A percentile compares a stretch with the other conserved stretches of the same genome.
These are phyloP conservation scores for Taphrina betulina DNA, from an alignment of 1,139 yeast genomes.

Conservation along the genomic window DNA sequence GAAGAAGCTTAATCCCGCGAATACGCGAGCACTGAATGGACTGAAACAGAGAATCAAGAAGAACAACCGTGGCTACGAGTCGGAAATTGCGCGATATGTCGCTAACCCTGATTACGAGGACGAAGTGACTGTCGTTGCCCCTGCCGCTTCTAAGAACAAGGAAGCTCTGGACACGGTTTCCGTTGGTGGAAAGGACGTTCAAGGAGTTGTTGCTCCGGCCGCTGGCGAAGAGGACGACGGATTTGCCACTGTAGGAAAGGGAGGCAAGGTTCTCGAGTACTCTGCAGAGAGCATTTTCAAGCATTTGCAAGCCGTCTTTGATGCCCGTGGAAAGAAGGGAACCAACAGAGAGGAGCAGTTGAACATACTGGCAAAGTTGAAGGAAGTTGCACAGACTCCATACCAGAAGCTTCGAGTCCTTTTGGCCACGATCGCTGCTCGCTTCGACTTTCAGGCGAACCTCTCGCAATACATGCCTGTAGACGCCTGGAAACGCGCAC, in stretches of 20 bases:
- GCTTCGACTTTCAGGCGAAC: slow-evolving; percentile 72
- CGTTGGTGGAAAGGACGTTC: slow-evolving; percentile 40
- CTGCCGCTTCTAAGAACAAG: slow-evolving; percentile 37
- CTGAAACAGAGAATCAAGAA: slow-evolving; percentile 86
- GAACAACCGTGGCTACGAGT: slow-evolving; percentile 65
- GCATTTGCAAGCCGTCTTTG: slow-evolving; percentile 71
- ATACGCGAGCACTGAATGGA: slow-evolving; percentile 83
- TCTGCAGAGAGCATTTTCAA: slow-evolving; percentile 59
- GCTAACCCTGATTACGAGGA: slow-evolving; percentile 60
- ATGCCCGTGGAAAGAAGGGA: slow-evolving; percentile 93
- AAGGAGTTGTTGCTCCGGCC: slow-evolving; percentile 42
- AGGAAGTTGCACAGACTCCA: slow-evolving; percentile 54
- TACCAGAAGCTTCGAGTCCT: slow-evolving; percentile 78
- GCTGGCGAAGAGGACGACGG: slow-evolving; percentile 43
- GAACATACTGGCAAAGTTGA: slow-evolving; percentile 62
- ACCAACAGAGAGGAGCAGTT: slow-evolving; percentile 82
- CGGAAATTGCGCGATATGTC: slow-evolving; percentile 59
- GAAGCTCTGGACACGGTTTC: slow-evolving; percentile 17
- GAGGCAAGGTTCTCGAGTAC: slow-evolving; percentile 46
- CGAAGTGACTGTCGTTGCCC: slow-evolving; percentile 37
- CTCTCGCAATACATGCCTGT: slow-evolving; percentile 72
- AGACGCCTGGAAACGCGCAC: slow-evolving; percentile 68
- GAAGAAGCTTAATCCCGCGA: slow-evolving; percentile 77
- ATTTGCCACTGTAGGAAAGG: slow-evolving; percentile 48
- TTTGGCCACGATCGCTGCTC: slow-evolving; percentile 78